phyloP scores from a whole-genome alignment of 345 rosid species.

The Salix exigua region DNA sequence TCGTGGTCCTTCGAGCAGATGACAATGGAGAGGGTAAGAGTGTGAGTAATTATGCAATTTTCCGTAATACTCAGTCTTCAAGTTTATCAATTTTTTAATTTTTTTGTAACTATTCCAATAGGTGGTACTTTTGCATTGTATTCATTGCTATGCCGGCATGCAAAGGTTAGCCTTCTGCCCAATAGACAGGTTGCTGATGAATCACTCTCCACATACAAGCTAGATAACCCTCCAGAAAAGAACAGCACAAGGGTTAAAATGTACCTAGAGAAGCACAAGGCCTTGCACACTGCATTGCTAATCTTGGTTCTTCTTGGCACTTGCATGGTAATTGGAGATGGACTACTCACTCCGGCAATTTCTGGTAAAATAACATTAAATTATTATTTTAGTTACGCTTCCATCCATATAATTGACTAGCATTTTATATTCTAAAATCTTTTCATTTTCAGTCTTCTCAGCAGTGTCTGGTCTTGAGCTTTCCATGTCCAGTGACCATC shows the following conservation, averaged over 20 bases:
- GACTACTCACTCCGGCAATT: slow-evolving; percentile 94
- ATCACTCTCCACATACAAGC: slow-evolving; percentile 90
- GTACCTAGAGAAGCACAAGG: slow-evolving; percentile 74
- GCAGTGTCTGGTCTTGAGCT: slow-evolving; percentile 97
- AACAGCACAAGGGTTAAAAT: slow-evolving; percentile 58
- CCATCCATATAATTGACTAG: not conserved
- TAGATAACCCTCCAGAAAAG: slow-evolving; percentile 69
- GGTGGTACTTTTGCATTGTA: slow-evolving; percentile 98
- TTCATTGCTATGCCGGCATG: slow-evolving; percentile 87
- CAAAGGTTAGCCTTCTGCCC: slow-evolving; percentile 89
- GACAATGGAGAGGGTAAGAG: slow-evolving; percentile 94
- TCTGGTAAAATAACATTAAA: slow-evolving; percentile 50
- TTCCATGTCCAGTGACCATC: slow-evolving; percentile 85
- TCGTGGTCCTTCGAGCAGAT: slow-evolving; percentile 91
- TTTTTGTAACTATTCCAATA: slow-evolving; percentile 23
- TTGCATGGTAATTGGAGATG: slow-evolving; percentile 99
- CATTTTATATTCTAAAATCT: not conserved
- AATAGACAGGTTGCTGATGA: slow-evolving; percentile 90
- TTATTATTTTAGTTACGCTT: not conserved
- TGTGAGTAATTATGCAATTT: not conserved
- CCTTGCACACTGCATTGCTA: slow-evolving; percentile 84
- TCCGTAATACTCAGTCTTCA: not conserved
- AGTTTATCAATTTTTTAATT: not conserved
- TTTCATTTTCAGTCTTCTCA: slow-evolving; percentile 61
- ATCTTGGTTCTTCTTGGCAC: slow-evolving; percentile 96